Conservation (phyloP, 768 basidiomycete species). For the Pholiota molesta region DNA sequence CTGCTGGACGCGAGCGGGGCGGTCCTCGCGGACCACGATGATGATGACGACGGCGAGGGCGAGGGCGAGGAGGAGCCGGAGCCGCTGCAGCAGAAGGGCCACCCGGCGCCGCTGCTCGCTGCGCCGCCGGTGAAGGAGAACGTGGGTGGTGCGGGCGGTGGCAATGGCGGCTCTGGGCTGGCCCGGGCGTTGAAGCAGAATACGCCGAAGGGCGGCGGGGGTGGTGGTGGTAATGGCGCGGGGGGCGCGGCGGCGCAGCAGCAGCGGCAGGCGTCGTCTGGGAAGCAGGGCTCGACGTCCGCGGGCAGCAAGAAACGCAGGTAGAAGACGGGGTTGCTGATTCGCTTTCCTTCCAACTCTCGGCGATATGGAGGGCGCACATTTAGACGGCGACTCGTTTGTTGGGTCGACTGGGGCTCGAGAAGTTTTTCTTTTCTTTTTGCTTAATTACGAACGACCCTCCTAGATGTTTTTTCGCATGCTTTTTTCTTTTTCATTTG, state of each 20-base stretch:
- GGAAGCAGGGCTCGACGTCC: constrained; percentile 2
- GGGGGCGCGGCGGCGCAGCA: neutral
- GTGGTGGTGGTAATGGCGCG: neutral
- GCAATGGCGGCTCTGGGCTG: constrained; percentile 16
- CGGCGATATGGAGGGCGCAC: too few relatives aligned
- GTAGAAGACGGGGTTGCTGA: neutral
- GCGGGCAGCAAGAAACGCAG: constrained; percentile 6
- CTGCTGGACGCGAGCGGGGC: constrained; percentile 12
- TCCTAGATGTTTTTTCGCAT: too few relatives aligned
- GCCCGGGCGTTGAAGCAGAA: constrained; percentile 20
- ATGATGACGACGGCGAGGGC: constrained; percentile 16
- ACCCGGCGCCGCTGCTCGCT: constrained; percentile 20
- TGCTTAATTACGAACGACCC: too few relatives aligned
- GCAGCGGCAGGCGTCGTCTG: neutral
- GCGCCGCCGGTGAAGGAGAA: constrained; percentile 21
- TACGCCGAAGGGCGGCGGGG: neutral
- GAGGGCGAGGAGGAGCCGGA: constrained; percentile 6
- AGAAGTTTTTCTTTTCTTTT: too few relatives aligned
- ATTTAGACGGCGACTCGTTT: too few relatives aligned
- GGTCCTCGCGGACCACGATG: constrained; percentile 18
- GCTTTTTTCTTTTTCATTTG: too few relatives aligned
- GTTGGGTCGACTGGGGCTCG: too few relatives aligned
- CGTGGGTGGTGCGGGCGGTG: constrained; percentile 1
- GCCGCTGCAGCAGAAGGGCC: constrained; percentile 8
- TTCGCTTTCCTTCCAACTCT: too few relatives aligned